Evolutionary conservation across 495 filamentous ascomycete genomes (phyloP), one percentile per base, ranked within the genome.

Genomic region (Penicillium canescens): DNA sequence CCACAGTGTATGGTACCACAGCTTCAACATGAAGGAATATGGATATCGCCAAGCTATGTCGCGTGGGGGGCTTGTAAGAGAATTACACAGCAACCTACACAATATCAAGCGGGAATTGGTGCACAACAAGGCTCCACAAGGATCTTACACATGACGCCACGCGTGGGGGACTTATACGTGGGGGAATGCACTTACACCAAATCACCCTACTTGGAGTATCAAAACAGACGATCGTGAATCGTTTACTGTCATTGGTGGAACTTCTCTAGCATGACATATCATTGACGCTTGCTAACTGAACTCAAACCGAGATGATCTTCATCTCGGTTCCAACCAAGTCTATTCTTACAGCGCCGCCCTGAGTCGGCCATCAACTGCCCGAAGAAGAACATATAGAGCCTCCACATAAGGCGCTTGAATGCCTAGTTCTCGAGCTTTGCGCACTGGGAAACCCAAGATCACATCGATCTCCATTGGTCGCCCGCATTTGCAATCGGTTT

Each of bases 401-500:
- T 82, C 75, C 24, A 83, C 44, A 39, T 67, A 71, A 1, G 79
- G 79, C 11, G 73, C 75, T 33, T 66, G 59, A 10, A 82, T 57
- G 6, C 76, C 78, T 14, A 78, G 53, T 48, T 82, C 77, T 52
- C 69, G 70, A 3, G 79, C 72, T 57, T 76, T 81, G 40, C 63
- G 61, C 26, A 77, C 73, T 7, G 79, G 77, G 56, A 76, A 76
- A 7, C 81, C 81, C 9, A 84, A 52, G 41, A 84, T 83, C 4
- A 82, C 75, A 48, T 84, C 81, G 8, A 83, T 68, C 59, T 83
- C 80, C 78, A 83, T 74, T 1, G 67, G 71, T 39, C 74, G 70
- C 11, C 74, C 76, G 47, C 62, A 71, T 56, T 76, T 71, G 36
- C 66, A 69, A 66, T 84, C 81, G 6, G 70, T 69, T 60, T 78